Evolutionary conservation across 2,329 filamentous ascomycete species (phyloP), one percentile per base, ranked within the genome.

Genomic region (Bisporella sp.): DNA sequence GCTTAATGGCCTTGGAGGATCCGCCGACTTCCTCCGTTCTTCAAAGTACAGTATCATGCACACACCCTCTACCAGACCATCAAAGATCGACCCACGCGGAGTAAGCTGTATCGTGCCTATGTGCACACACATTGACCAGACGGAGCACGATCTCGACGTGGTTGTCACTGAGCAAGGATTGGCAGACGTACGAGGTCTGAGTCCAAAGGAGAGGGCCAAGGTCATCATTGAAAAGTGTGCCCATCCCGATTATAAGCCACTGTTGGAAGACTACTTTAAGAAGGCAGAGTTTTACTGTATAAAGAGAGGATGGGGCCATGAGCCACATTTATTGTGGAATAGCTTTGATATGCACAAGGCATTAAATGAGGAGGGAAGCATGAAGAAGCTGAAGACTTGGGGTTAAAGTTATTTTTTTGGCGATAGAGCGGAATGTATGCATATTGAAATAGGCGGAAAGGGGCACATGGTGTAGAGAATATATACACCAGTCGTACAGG

Each of bases 31-130:
- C 77, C 73, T 93, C 51, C 81, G 88, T 51, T 82, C 72, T 60
- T 71, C 85, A 54, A 92, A 92, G 70, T 90, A 95, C 77, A 85
- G 79, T 62, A 95, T 95, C 75, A 95, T 95, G 89, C 90, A 95
- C 75, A 95, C 89, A 1, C 90, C 89, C 1, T 87, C 82, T 21
- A 85, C 86, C 1, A 79, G 89, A 28, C 89, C 89, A 8, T 82
- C 79, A 62, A 95, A 93, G 77, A 85, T 79, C 11, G 89, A 95
- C 67, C 88, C 88, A 1, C 81, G 82, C 51, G 89, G 89, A 58
- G 81, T 95, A 50, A 84, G 77, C 58, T 93, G 88, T 71, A 95
- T 95, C 62, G 88, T 95, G n/a, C 89, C 89, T 53, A 92, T 95
- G 86, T 89, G 85, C 71, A 95, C 89, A 4, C 90, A 95, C 71